A percentile compares a stretch with the other conserved stretches of the same genome.
Evolutionary conservation across 2,329 filamentous ascomycete genomes (phyloP).

Genomic region (Aspergillus fijiensis): DNA sequence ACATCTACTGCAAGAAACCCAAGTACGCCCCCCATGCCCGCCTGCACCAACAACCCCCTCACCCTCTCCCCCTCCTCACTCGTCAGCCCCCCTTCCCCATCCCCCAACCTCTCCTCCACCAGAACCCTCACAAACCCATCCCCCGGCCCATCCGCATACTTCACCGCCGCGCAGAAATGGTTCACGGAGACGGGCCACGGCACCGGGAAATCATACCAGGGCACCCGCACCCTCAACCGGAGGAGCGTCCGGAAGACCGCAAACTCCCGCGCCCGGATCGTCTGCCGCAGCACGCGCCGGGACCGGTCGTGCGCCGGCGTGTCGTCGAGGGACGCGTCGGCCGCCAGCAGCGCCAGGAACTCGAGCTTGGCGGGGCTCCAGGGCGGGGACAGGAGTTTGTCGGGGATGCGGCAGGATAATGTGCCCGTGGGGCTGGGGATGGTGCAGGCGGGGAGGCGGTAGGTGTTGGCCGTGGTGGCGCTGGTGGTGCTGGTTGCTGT

Average conservation of each 20-base stretch:
- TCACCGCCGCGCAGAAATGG: slow-evolving; percentile 34
- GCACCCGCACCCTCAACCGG: slow-evolving; percentile 30
- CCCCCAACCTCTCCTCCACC: slow-evolving; percentile 33
- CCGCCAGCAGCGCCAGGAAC: slow-evolving; percentile 39
- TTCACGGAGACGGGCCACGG: slow-evolving; percentile 35
- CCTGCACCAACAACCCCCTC: neutral
- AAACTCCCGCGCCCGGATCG: slow-evolving; percentile 38
- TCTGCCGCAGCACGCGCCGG: slow-evolving; percentile 29
- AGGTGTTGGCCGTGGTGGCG: neutral
- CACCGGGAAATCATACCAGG: slow-evolving; percentile 32
- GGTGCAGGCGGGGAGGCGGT: neutral
- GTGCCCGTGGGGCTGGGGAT: slow-evolving; percentile 20
- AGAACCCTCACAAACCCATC: slow-evolving; percentile 39
- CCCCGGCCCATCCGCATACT: slow-evolving; percentile 20
- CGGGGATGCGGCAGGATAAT: slow-evolving; percentile 36
- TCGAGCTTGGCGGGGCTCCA: slow-evolving; percentile 43
- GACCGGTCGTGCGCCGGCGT: slow-evolving; percentile 31
- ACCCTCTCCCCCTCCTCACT: too few relatives aligned
- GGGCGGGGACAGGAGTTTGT: slow-evolving; percentile 38
- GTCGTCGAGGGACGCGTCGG: slow-evolving; percentile 40
- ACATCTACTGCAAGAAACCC: too few relatives aligned
- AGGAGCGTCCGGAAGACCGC: slow-evolving; percentile 34
- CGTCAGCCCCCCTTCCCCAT: neutral
- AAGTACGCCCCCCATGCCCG: neutral
- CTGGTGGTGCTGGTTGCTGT: slow-evolving; percentile 24